These are phyloP conservation scores for Aspergillus bombycis DNA, from an alignment of 2,329 filamentous ascomycete species.

Conservation along the genomic window DNA sequence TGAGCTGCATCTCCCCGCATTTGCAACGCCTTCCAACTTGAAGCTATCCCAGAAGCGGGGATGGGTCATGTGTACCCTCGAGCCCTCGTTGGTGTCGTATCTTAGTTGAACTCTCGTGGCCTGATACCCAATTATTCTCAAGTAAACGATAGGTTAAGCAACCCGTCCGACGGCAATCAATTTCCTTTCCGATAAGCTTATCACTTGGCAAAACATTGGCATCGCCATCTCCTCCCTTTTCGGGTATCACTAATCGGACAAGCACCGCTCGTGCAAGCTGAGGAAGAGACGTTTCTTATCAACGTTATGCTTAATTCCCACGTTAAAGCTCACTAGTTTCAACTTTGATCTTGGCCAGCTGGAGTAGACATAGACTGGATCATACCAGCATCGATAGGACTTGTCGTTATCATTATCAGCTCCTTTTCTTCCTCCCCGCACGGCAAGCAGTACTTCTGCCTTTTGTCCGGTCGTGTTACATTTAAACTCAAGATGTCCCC, in stretches of 20 bases:
- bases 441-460: neutral
- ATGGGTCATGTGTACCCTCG: neutral
- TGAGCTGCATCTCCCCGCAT: neutral
- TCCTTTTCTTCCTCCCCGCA: neutral
- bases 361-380: neutral
- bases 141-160: neutral
- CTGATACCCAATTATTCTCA: neutral
- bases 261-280: neutral
- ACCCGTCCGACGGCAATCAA: neutral
- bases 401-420: neutral
- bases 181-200: conserved; percentile 9
- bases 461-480: neutral
- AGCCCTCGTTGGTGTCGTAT: neutral
- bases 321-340: neutral
- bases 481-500: neutral
- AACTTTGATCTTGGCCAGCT: neutral
- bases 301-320: conserved; percentile 7
- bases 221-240: conserved; percentile 13
- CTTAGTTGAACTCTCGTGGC: neutral
- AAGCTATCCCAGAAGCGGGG: neutral
- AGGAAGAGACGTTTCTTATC: neutral
- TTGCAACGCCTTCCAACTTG: neutral
- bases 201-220: conserved; percentile 10
- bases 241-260: neutral
- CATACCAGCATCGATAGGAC: neutral